Base-by-base conservation (phyloP, 257 asterid species). In the Penstemon barbatus region DNA sequence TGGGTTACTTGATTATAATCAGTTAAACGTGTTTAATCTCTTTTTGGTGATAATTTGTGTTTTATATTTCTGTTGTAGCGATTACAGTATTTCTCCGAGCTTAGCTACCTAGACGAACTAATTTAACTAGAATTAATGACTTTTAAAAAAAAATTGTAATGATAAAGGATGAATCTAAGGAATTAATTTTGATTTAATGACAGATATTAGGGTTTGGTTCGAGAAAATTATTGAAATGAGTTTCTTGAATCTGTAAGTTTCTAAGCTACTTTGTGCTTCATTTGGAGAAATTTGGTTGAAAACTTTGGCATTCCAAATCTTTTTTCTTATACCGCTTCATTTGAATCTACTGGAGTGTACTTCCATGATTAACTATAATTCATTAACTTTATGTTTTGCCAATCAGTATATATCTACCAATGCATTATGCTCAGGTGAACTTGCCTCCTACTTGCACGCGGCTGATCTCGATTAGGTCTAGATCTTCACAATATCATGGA, bases 181-280 rank as follows among this genome's bases (percentile, higher is more conserved):
- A 25, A 6, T 3, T 7, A 4, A 3, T 19, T 4, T 33, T 52
- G 41, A 10, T 8, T 15, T 49, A 1, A 61, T 15, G 41, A 13
- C 42, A 19, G 9, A 61, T 55, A 4, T 76, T 68, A 33, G 50
- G 73, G 37, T 43, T 68, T 74, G 5, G 5, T 45, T 8, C 57
- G 19, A 9, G 19, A 39, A n/a, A 38, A 38, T 57, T 55, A 46
- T 8, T 48, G 9, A 42, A 50, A 13, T 55, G 37, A 15, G 33
- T 45, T 12, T 4, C 61, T 10, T n/a, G 61, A 46, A 39, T 11
- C 37, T 37, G n/a, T 18, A 63, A 51, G 64, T 61, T 5, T 45
- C 36, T 42, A 56, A 33, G 11, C 13, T 61, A 4, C 36, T 39
- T 71, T 44, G 42, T 25, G 43, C 44, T 9, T 43, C 37, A 25